Base-by-base conservation (phyloP, 1,284 basidiomycete species). In the Fomitopsis schrenkii region DNA sequence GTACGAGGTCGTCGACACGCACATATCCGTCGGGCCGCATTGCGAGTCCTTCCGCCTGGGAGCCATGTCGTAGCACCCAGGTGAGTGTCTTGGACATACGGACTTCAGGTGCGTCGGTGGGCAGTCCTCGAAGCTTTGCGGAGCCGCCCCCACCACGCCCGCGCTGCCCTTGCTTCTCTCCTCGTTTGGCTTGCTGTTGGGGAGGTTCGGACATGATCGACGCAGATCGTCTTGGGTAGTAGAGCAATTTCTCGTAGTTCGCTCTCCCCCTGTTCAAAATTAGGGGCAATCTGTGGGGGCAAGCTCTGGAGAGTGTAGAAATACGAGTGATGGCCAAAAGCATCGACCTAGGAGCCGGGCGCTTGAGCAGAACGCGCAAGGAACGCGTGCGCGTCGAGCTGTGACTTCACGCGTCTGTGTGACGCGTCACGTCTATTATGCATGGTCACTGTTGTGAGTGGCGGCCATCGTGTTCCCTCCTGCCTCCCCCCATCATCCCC, bases 41-140 rank as follows among this genome's bases (percentile, higher is more conserved):
- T 2, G 77, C 68, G 1, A 97, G 75, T 0, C 86, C 83, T 68
- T 95, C 90, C 58, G 86, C 85, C 66, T 86, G 79, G 0, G 93
- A 92, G 0, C 92, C 93, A 74, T 97, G 94, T 3, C 94, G 83
- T 5, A 97, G 80, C 30, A 97, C 82, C 80, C 91, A 96, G 0
- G 93, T 87, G 0, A 97, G 76, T 0, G 91, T 89, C 72, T 95
- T 94, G 19, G 90, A 93, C 22, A 90, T 63, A 12, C 80, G 77
- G 4, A 83, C 77, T 57, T 82, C 78, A 0, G 77, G 78, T 1
- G 80, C 76, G 64, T 87, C 84, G 58, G 73, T 80, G 0, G 80
- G 78, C 7, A 80, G 70, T 3, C 84, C 84, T 54, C 82, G 74
- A 17, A 82, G 71, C 65, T 80, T 84, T 12, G 63, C 67, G 1